phyloP scores from a whole-genome alignment of 805 yeast species.

The Ogataea populi-albae region DNA sequence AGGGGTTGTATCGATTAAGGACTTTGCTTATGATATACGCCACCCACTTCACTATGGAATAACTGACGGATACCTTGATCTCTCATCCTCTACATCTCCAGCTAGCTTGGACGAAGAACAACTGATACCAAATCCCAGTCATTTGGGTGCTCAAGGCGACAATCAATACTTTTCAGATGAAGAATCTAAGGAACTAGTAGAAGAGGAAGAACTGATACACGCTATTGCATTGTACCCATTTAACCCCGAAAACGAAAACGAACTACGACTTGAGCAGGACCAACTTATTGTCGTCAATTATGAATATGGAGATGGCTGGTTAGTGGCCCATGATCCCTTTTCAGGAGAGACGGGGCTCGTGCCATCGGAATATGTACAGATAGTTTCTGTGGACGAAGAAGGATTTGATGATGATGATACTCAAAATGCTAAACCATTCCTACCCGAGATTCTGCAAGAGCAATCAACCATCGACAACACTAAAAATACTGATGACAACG shows the following conservation, averaged over 20 bases:
- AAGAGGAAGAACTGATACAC: conserved; percentile 23
- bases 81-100: conserved; percentile 1
- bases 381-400: conserved; percentile 30
- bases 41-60: conserved; percentile 74
- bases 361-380: conserved; percentile 89
- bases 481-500: conserved; percentile 25
- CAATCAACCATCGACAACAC: conserved; percentile 13
- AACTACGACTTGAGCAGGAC: conserved; percentile 71
- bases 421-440: conserved; percentile 44
- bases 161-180: conserved; percentile 4
- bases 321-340: conserved; percentile 80
- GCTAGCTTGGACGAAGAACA: neutral
- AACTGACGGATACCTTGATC: conserved; percentile 8
- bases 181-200: conserved; percentile 4
- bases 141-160: neutral
- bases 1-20: conserved; percentile 54
- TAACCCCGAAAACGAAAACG: conserved; percentile 92
- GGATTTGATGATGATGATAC: conserved; percentile 11
- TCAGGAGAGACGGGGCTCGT: conserved; percentile 86
- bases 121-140: no score
- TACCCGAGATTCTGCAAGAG: conserved; percentile 33
- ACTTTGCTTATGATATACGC: conserved; percentile 72
- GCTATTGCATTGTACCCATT: conserved; percentile 91
- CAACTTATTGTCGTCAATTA: conserved; percentile 83
- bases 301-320: conserved; percentile 98